Evolutionary conservation across 116 monocot genomes (phyloP), one percentile per base, ranked within the genome.

Genomic region (Posidonia oceanica): DNA sequence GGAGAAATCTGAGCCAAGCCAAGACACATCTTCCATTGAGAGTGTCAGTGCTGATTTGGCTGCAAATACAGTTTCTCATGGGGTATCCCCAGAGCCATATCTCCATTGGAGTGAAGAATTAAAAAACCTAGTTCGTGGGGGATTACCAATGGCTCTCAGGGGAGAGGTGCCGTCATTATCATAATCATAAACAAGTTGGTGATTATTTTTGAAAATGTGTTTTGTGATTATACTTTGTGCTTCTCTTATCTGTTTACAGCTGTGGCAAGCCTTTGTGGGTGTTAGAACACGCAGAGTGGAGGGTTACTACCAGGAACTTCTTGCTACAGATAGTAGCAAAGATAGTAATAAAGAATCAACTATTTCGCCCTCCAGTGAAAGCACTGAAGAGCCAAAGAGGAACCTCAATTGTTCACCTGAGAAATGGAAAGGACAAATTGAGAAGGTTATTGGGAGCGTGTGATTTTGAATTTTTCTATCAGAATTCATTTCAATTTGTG

Each of bases 261-360:
- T 94, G 52, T 94, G 94, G 94, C 94, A 91, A 86, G 88, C 91
- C 7, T 94, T 94, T 91, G 84, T 85, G 37, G 94, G 91, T 75
- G 83, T 82, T 68, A 73, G 74, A 63, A 64, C 68, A 29, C 78
- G 88, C 23, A 83, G 85, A 68, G 73, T 77, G 73, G 74, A 84
- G 55, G 88, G 86, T 21, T 94, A 94, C 83, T 94, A 94, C 62
- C 64, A 74, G 29, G 75, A 84, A 40, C 74, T 94, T 36, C 77
- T 87, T 60, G 78, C 75, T 53, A 36, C 21, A 38, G 77, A 84
- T 62, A 39, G 38, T 4, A 66, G 75, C 39, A 59, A 39, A 68
- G 36, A 10, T 15, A 51, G 72, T 64, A 72, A 53, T 16, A 80
- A 78, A 59, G 75, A 75, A 67, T 14, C 36, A 40, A 71, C 70